A percentile compares a stretch with the other conserved stretches of the same genome.
These are phyloP conservation scores for Melanopsichium pennsylvanicum DNA, from an alignment of 1,284 basidiomycete species.

Conservation along the genomic window DNA sequence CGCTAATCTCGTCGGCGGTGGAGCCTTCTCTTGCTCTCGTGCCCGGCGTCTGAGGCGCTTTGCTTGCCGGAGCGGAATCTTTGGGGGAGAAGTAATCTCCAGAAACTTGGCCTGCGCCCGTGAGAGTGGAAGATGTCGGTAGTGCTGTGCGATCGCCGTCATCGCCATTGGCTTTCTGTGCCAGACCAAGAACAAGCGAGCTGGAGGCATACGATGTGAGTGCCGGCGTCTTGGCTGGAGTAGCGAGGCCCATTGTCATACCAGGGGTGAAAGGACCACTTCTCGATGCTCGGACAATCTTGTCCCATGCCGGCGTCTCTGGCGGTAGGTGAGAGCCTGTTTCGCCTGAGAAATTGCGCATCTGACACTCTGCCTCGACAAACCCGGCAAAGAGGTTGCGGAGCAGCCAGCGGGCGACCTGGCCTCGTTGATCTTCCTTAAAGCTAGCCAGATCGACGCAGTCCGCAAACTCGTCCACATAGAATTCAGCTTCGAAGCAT, in stretches of 20 bases:
- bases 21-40: constrained; percentile 15
- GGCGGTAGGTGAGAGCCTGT: constrained; percentile 3
- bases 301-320: constrained; percentile 42
- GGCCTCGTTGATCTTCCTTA: constrained; percentile 74
- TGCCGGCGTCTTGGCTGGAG: constrained; percentile 49
- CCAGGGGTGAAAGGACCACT: constrained; percentile 63
- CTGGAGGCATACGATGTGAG: constrained; percentile 27
- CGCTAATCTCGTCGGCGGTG: constrained; percentile 25
- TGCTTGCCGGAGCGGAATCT: constrained; percentile 7
- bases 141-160: constrained; percentile 15
- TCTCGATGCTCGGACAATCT: constrained; percentile 20
- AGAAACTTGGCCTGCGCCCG: neutral
- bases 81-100: constrained; percentile 49
- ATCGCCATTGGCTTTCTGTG: constrained; percentile 11
- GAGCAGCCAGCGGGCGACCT: constrained; percentile 61
- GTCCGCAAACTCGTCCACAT: constrained; percentile 79
- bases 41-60: constrained; percentile 12
- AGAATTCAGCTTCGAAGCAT: constrained; percentile 93
- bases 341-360: constrained; percentile 29
- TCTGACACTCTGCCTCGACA: constrained; percentile 52
- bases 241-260: constrained; percentile 53
- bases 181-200: constrained; percentile 16
- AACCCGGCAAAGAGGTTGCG: constrained; percentile 63
- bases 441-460: constrained; percentile 62
- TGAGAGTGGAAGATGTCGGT: constrained; percentile 24